Base-by-base conservation (phyloP, 2,329 filamentous ascomycete genomes). In the Fusarium pseudonygamai region DNA sequence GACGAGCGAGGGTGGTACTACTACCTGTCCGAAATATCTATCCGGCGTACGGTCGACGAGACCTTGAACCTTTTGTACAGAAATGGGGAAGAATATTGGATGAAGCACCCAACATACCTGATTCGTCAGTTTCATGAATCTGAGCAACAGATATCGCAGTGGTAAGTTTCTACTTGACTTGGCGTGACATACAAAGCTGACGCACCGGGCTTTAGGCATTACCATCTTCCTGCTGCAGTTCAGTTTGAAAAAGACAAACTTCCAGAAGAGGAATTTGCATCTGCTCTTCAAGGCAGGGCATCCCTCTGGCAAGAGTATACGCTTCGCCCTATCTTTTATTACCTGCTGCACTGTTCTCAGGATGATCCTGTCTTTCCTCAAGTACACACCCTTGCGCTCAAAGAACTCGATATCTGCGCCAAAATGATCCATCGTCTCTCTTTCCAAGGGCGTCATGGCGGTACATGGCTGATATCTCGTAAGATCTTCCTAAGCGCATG, bases 1-100 rank as follows among this genome's bases (percentile, higher is more conserved):
- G 59, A 72, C 32, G 69, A 77, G 28, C 59, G 61, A 28, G 66
- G 72, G 3, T 77, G 75, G 75, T 76, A 64, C 39, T 77, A 64
- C 37, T 76, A 76, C 45, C 47, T 77, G 0, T 70, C 74, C 5
- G 69, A 77, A 30, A 77, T 77, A 18, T 77, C 73, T 4, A 46
- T 77, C 3, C 60, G 74, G 4, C 61, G 70, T 11, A 77, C 73
- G 10, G 61, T 78, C 3, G 73, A 78, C 12, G 67, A 60, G 30
- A 71, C 55, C 12, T 40, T 72, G 3, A 43, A 40, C 24, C 39
- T 64, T 22, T 26, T 71, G 16, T 67, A 62, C 28, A 47, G 50
- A 32, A 49, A 58, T 9, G 69, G 63, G 4, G 63, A 71, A 40
- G 55, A 68, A 26, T 46, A 59, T 40, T 72, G 67, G 69, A 45